phyloP scores from a whole-genome alignment of 768 basidiomycete genomes.

The Mrakia blollopis region DNA sequence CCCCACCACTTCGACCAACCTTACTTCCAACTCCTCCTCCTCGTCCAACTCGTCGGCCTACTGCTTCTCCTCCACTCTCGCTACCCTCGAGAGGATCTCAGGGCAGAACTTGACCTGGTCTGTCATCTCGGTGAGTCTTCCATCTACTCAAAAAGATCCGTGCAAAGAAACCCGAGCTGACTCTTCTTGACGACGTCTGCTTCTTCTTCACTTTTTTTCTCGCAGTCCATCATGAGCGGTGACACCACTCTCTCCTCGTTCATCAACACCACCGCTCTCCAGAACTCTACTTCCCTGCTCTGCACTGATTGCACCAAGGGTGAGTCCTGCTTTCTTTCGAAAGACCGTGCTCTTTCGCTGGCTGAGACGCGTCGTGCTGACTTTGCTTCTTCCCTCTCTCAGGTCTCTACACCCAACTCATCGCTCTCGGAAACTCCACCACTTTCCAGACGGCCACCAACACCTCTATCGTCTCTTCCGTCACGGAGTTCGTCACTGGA shows the following conservation, averaged over 20 bases:
- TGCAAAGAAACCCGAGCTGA: too few species aligned
- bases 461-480: background rate
- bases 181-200: background rate
- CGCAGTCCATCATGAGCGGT: background rate
- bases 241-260: background rate
- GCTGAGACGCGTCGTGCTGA: too few species aligned
- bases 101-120: constrained; percentile 1
- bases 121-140: background rate
- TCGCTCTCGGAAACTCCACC: background rate
- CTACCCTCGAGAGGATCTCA: background rate
- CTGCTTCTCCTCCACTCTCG: constrained; percentile 4
- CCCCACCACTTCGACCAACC: background rate
- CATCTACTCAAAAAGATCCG: too few species aligned
- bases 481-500: constrained; percentile 1
- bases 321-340: background rate
- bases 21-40: background rate
- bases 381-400: background rate
- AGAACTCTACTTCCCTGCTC: constrained; percentile 1
- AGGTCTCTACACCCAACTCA: constrained; percentile 2
- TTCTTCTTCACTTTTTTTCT: background rate
- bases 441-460: background rate
- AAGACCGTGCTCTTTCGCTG: background rate
- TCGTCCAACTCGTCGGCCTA: background rate
- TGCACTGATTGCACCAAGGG: constrained; percentile 21
- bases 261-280: background rate